A percentile compares a stretch with the other conserved stretches of the same genome.
Conservation (phyloP, 2,329 filamentous ascomycete genomes). For the Clarireedia monteithiana region DNA sequence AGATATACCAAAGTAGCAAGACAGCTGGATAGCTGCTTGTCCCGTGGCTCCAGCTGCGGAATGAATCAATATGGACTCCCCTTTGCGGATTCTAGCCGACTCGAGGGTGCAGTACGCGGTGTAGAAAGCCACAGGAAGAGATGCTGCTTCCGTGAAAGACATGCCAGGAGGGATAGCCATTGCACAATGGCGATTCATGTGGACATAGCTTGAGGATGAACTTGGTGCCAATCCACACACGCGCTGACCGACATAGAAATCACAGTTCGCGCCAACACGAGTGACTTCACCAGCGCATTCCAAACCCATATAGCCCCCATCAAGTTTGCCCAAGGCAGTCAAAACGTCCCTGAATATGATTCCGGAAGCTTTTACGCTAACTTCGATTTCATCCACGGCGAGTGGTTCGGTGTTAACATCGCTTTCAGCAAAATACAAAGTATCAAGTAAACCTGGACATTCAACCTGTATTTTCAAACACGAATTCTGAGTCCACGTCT, state of each 20-base stretch:
- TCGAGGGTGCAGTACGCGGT: slow-evolving; percentile 15
- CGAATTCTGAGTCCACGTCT: slow-evolving; percentile 1
- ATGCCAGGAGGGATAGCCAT: slow-evolving; percentile 10
- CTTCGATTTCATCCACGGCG: slow-evolving; percentile 19
- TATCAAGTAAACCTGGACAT: slow-evolving; percentile 20
- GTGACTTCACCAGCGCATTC: slow-evolving; percentile 31
- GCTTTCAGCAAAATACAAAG: slow-evolving; percentile 21
- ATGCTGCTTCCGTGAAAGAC: slow-evolving; percentile 12
- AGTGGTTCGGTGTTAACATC: slow-evolving; percentile 7
- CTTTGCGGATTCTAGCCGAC: slow-evolving; percentile 9
- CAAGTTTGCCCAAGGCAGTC: slow-evolving; percentile 28
- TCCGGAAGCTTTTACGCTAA: slow-evolving; percentile 26
- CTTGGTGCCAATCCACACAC: slow-evolving; percentile 13
- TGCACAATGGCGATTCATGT: background rate
- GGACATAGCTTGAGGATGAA: background rate
- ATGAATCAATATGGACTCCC: slow-evolving; percentile 28
- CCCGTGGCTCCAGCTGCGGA: slow-evolving; percentile 27
- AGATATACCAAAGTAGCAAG: background rate
- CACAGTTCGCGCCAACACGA: slow-evolving; percentile 23
- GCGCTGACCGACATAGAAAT: slow-evolving; percentile 27
- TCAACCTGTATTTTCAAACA: slow-evolving; percentile 19
- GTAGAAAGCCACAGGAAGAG: slow-evolving; percentile 17
- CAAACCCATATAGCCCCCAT: slow-evolving; percentile 24
- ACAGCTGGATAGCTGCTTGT: slow-evolving; percentile 25
- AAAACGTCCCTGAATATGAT: slow-evolving; percentile 27